A percentile compares a stretch with the other conserved stretches of the same genome.
Evolutionary conservation across 768 basidiomycete genomes (phyloP).

Genomic region (Psilocybe azurescens): DNA sequence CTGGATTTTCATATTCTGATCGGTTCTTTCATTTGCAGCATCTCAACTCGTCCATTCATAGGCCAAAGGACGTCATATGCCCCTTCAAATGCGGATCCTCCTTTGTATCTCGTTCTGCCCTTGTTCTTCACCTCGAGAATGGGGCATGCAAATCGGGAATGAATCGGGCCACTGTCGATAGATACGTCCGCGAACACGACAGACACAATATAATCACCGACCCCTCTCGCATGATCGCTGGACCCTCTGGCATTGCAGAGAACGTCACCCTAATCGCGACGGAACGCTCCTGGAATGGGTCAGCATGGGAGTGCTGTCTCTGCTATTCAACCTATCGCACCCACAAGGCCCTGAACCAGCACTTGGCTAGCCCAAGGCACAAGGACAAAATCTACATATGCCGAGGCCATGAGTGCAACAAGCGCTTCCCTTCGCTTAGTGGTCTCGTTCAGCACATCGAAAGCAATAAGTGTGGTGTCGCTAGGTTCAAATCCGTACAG

Average conservation of each 20-base stretch:
- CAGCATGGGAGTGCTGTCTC: slow-evolving; percentile 65
- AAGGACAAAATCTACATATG: slow-evolving; percentile 58
- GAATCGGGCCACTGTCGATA: slow-evolving; percentile 44
- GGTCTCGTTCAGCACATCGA: slow-evolving; percentile 70
- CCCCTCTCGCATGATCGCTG: slow-evolving; percentile 54
- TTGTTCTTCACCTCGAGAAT: slow-evolving; percentile 67
- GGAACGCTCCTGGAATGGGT: slow-evolving; percentile 47
- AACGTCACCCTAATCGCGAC: slow-evolving; percentile 37
- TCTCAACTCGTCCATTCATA: slow-evolving; percentile 57
- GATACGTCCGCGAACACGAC: slow-evolving; percentile 48
- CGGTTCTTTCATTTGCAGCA: slow-evolving; percentile 35
- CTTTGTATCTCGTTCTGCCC: slow-evolving; percentile 60
- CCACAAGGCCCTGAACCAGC: slow-evolving; percentile 58
- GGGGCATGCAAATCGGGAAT: slow-evolving; percentile 61
- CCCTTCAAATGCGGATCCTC: slow-evolving; percentile 47
- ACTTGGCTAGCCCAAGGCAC: slow-evolving; percentile 68
- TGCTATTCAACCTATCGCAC: slow-evolving; percentile 51
- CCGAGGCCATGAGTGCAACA: slow-evolving; percentile 48
- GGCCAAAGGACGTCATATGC: slow-evolving; percentile 39
- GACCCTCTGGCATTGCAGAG: slow-evolving; percentile 16
- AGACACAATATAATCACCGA: slow-evolving; percentile 56
- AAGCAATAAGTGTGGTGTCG: slow-evolving; percentile 62
- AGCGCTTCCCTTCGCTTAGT: slow-evolving; percentile 56
- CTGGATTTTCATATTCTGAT: slow-evolving; percentile 38
- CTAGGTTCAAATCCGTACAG: slow-evolving; percentile 46